phyloP scores from a whole-genome alignment of 2,329 filamentous ascomycete species.

The Coniella vitis region DNA sequence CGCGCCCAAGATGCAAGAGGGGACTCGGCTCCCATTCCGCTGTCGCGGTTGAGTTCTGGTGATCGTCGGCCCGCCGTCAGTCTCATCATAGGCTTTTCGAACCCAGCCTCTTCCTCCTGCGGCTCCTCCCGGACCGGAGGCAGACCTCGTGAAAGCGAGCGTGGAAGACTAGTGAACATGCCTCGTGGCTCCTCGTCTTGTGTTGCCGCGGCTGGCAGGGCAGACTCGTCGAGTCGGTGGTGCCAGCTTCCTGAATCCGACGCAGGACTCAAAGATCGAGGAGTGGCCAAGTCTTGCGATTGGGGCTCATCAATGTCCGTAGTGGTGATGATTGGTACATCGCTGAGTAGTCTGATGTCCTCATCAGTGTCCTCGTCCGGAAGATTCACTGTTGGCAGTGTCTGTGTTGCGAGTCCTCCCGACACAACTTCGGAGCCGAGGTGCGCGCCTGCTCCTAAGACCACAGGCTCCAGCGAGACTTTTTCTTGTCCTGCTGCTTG shows the following conservation, averaged over 20 bases:
- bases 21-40: slow-evolving; percentile 40
- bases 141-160: slow-evolving; percentile 37
- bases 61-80: slow-evolving; percentile 18
- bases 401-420: slow-evolving; percentile 1
- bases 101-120: slow-evolving; percentile 37
- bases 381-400: not conserved
- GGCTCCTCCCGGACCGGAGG: slow-evolving; percentile 47
- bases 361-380: not conserved
- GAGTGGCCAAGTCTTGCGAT: not conserved
- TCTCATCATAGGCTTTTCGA: slow-evolving; percentile 18
- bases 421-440: slow-evolving; percentile 26
- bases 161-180: slow-evolving; percentile 31
- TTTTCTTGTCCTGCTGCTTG: slow-evolving; percentile 17
- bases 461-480: slow-evolving; percentile 14
- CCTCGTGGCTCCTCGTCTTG: slow-evolving; percentile 5
- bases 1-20: slow-evolving; percentile 32
- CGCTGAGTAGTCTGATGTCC: not conserved
- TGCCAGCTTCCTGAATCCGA: slow-evolving; percentile 7
- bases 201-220: slow-evolving; percentile 14
- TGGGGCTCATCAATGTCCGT: slow-evolving; percentile 1
- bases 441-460: slow-evolving; percentile 20
- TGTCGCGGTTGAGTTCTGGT: slow-evolving; percentile 40
- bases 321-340: not conserved
- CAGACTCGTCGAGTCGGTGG: slow-evolving; percentile 10
- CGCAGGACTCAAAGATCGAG: slow-evolving; percentile 1